A percentile compares a stretch with the other conserved stretches of the same genome.
Evolutionary conservation across 805 yeast genomes (phyloP).

Genomic region (Ascoidea asiatica): DNA sequence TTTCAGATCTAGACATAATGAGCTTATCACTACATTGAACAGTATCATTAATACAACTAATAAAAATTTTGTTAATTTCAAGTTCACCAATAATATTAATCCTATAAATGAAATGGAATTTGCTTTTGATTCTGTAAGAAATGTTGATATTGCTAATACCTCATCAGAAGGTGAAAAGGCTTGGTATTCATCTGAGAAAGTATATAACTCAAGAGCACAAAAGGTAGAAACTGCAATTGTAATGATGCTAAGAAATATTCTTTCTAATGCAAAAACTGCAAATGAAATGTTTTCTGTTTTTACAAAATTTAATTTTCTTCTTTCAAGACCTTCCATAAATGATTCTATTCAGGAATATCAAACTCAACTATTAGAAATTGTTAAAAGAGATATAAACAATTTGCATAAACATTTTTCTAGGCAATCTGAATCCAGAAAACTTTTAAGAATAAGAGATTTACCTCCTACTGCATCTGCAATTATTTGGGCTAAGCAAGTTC

Average conservation of each 20-base stretch:
- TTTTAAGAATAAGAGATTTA: slow-evolving; percentile 28
- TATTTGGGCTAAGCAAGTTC: slow-evolving; percentile 40
- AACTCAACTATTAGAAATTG: slow-evolving; percentile 30
- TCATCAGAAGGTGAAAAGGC: slow-evolving; percentile 20
- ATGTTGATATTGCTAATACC: slow-evolving; percentile 24
- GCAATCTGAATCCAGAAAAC: slow-evolving; percentile 20
- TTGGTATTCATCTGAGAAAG: slow-evolving; percentile 29
- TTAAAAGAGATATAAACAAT: slow-evolving; percentile 30
- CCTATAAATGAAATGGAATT: slow-evolving; percentile 21
- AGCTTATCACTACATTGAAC: slow-evolving; percentile 25
- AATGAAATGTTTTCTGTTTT: slow-evolving; percentile 40
- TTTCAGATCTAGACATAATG: slow-evolving; percentile 42
- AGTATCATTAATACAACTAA: slow-evolving; percentile 11
- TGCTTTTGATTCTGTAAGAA: slow-evolving; percentile 27
- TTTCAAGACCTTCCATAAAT: slow-evolving; percentile 39
- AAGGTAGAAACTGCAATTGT: slow-evolving; percentile 34
- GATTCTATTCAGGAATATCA: slow-evolving; percentile 51
- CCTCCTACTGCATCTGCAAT: slow-evolving; percentile 34
- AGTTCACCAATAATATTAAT: slow-evolving; percentile 4
- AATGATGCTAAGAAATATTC: slow-evolving; percentile 21
- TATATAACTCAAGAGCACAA: slow-evolving; percentile 28
- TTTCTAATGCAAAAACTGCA: slow-evolving; percentile 26
- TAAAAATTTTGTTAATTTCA: slow-evolving; percentile 5
- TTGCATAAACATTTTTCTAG: slow-evolving; percentile 26
- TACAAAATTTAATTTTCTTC: slow-evolving; percentile 31